These are phyloP conservation scores for Linnemannia hyalina DNA, from an alignment of 192 early-diverging fungal species.

Conservation along the genomic window DNA sequence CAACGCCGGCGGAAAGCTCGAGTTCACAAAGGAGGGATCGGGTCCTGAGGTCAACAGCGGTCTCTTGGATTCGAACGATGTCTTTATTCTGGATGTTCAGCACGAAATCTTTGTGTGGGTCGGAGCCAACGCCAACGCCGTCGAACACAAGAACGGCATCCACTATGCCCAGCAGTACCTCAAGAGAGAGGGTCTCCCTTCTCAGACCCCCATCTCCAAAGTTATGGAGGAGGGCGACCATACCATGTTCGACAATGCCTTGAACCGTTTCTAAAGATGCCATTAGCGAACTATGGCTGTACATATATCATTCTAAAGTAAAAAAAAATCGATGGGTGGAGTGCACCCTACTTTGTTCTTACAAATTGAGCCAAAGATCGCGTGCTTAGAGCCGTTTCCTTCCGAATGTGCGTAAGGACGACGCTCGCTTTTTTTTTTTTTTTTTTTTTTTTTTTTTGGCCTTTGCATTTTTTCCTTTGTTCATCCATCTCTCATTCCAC, in stretches of 20 bases:
- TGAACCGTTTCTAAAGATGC: conserved; percentile 28
- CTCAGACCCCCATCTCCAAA: conserved; percentile 69
- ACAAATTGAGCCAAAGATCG: background rate
- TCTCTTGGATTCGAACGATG: conserved; percentile 72
- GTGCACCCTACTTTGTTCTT: background rate
- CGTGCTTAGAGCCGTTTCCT: background rate
- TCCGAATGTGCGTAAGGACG: background rate
- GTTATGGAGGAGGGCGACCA: conserved; percentile 80
- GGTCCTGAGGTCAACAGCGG: conserved; percentile 55
- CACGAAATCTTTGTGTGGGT: conserved; percentile 73
- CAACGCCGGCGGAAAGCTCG: conserved; percentile 54
- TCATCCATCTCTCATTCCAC: conserved; percentile 6
- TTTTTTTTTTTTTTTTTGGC: background rate
- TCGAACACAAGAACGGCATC: conserved; percentile 68
- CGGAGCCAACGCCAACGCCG: conserved; percentile 62
- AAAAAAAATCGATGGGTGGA: background rate
- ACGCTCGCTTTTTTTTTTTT: background rate
- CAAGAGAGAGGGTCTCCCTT: conserved; percentile 59
- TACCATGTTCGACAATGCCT: conserved; percentile 61
- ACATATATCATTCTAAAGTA: background rate
- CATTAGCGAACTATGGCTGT: background rate
- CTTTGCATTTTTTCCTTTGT: background rate
- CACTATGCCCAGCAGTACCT: conserved; percentile 77
- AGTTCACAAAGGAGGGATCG: conserved; percentile 69
- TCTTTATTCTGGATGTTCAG: conserved; percentile 77